Conservation (phyloP, 768 basidiomycete species). For the Phylloporus arenicola region DNA sequence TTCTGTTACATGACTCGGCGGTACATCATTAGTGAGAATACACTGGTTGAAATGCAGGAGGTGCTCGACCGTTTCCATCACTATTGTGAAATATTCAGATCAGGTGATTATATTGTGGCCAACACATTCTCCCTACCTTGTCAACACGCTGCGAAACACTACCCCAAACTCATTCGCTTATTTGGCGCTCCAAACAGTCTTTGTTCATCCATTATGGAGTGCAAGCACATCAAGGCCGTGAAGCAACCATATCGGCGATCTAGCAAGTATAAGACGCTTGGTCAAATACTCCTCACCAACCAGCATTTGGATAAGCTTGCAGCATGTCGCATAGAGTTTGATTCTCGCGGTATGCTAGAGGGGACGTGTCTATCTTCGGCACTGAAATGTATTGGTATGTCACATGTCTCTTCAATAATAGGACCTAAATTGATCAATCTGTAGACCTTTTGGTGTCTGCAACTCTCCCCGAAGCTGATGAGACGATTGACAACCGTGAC, state of each 20-base stretch:
- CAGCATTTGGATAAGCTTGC: constrained; percentile 25
- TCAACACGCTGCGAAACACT: too few relatives aligned
- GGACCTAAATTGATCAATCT: neutral
- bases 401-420: too few relatives aligned
- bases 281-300: constrained; percentile 30
- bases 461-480: too few relatives aligned
- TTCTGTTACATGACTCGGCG: constrained; percentile 29
- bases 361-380: too few relatives aligned
- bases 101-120: neutral
- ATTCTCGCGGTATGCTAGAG: constrained; percentile 17
- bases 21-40: constrained; percentile 15
- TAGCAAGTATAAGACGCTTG: constrained; percentile 14
- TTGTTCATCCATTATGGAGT: constrained; percentile 34
- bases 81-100: constrained; percentile 14
- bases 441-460: too few relatives aligned
- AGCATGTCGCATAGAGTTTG: constrained; percentile 15
- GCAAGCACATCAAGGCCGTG: constrained; percentile 33
- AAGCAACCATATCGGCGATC: constrained; percentile 24
- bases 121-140: too few relatives aligned
- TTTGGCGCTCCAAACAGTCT: constrained; percentile 33
- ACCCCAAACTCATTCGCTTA: neutral
- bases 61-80: constrained; percentile 17
- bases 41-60: constrained; percentile 6
- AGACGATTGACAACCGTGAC: too few relatives aligned
- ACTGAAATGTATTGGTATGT: too few relatives aligned